phyloP scores from a whole-genome alignment of 768 basidiomycete species.

The Naganishia onofrii region DNA sequence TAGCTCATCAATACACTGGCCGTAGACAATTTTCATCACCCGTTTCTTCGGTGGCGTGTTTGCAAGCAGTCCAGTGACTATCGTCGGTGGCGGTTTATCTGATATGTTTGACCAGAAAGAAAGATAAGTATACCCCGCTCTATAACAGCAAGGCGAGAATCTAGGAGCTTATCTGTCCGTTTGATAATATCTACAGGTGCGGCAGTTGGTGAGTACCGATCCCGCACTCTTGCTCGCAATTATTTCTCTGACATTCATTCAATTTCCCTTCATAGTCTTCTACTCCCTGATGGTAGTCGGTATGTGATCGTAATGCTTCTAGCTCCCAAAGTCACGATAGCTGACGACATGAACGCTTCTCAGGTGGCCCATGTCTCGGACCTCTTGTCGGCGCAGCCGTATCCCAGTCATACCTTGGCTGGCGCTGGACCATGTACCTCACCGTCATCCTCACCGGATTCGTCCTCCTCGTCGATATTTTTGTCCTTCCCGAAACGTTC shows the following conservation, averaged over 20 bases:
- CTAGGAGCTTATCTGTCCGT: neutral
- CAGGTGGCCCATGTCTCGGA: constrained; percentile 19
- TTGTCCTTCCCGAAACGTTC: constrained; percentile 52
- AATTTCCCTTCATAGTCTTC: constrained; percentile 28
- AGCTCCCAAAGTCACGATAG: neutral
- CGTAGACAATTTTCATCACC: constrained; percentile 49
- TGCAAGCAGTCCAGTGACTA: constrained; percentile 44
- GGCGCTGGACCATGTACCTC: constrained; percentile 53
- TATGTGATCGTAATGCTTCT: neutral
- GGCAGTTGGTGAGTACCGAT: constrained; percentile 1
- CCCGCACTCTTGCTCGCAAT: no score
- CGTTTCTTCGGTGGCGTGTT: constrained; percentile 44
- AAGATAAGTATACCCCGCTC: neutral
- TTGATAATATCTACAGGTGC: constrained; percentile 15
- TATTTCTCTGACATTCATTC: neutral
- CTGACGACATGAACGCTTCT: neutral
- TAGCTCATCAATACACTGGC: neutral
- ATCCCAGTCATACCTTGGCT: constrained; percentile 44
- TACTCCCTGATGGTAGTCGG: constrained; percentile 50
- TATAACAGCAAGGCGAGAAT: no score
- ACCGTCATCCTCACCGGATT: constrained; percentile 45
- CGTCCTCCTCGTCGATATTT: constrained; percentile 39
- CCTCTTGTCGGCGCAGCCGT: constrained; percentile 35
- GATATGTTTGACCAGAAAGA: constrained; percentile 42
- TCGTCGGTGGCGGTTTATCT: constrained; percentile 41